Conservation (phyloP, 805 yeast genomes). For the Nakazawaea anatomiae region DNA sequence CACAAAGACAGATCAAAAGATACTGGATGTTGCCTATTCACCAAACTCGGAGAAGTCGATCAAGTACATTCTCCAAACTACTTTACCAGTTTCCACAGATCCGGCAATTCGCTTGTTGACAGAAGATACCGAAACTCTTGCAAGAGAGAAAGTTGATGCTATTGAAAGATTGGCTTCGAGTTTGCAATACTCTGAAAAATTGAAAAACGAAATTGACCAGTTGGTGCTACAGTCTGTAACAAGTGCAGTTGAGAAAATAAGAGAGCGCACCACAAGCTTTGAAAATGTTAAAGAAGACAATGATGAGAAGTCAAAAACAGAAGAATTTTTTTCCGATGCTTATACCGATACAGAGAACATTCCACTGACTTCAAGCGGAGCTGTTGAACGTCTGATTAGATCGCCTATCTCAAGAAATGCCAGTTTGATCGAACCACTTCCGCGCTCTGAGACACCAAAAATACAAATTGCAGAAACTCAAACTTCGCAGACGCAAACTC, state of each 20-base stretch:
- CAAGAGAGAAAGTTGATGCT: constrained; percentile 62
- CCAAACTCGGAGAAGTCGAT: constrained; percentile 60
- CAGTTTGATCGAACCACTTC: constrained; percentile 12
- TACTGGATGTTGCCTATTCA: constrained; percentile 33
- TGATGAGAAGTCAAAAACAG: constrained; percentile 5
- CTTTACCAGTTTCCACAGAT: constrained; percentile 49
- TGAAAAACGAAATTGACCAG: constrained; percentile 72
- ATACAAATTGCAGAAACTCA: constrained; percentile 20
- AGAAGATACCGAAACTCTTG: constrained; percentile 59
- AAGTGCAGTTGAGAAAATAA: constrained; percentile 54
- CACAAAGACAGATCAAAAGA: constrained; percentile 20
- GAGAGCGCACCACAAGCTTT: constrained; percentile 22
- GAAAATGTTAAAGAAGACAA: constrained; percentile 13
- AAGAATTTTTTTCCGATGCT: constrained; percentile 31
- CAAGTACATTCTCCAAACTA: constrained; percentile 31
- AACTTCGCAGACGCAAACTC: constrained; percentile 6
- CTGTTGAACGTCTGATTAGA: not conserved
- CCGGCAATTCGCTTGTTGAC: constrained; percentile 57
- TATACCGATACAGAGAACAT: constrained; percentile 34
- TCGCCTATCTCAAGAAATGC: not conserved
- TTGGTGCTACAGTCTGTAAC: constrained; percentile 58
- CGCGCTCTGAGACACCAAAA: constrained; percentile 18
- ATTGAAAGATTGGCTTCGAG: constrained; percentile 68
- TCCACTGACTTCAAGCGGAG: constrained; percentile 23
- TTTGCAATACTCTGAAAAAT: constrained; percentile 65